Evolutionary conservation across 2,329 filamentous ascomycete species (phyloP).

Genomic region (Cercospora nicotianae): DNA sequence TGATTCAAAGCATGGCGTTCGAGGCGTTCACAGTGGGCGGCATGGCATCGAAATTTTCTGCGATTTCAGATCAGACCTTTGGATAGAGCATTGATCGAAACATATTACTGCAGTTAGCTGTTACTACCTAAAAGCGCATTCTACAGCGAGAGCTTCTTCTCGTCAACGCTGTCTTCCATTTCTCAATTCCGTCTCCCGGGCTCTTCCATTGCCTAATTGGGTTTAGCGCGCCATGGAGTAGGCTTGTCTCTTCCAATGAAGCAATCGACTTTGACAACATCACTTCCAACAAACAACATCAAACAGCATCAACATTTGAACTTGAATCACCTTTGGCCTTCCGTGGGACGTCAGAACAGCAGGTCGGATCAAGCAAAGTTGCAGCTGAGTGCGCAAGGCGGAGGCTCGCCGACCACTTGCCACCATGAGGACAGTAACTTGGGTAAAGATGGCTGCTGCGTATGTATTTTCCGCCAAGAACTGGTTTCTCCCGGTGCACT

Average conservation of each 20-base stretch:
- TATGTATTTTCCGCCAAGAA: constrained; percentile 46
- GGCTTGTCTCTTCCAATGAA: constrained; percentile 3
- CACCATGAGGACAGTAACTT: constrained; percentile 50
- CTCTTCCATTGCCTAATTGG: constrained; percentile 1
- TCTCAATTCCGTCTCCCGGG: neutral
- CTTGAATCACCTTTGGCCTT: neutral
- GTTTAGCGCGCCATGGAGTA: neutral
- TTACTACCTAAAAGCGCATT: neutral
- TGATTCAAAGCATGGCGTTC: constrained; percentile 13
- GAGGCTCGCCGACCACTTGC: neutral
- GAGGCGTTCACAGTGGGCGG: constrained; percentile 1
- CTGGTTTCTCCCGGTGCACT: neutral
- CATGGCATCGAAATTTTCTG: neutral
- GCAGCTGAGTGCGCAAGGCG: constrained; percentile 25
- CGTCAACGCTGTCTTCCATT: neutral
- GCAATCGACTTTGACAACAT: constrained; percentile 15
- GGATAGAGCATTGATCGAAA: constrained; percentile 8
- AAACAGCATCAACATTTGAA: neutral
- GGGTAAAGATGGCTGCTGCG: constrained; percentile 69
- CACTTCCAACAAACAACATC: neutral
- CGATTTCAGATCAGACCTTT: constrained; percentile 6
- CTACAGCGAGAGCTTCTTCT: neutral
- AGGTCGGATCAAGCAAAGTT: neutral
- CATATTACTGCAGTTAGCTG: neutral
- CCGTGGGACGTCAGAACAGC: neutral